Conservation (phyloP, 2,329 filamentous ascomycete genomes). For the Nothopassalora personata region DNA sequence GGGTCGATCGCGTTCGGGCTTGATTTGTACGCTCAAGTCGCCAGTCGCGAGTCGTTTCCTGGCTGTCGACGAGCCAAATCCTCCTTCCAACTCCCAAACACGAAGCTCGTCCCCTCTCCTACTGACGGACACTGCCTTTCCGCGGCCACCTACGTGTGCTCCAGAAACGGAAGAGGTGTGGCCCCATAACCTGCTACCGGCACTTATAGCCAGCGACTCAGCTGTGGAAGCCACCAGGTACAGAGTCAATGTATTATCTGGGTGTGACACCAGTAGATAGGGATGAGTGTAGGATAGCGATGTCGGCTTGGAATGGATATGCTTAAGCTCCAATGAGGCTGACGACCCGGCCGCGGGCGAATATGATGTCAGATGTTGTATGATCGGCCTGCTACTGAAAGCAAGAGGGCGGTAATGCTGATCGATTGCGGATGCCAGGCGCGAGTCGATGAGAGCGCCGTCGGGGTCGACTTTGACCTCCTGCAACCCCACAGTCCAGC, state of each 20-base stretch:
- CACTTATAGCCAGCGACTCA: constrained; percentile 60
- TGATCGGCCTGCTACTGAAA: constrained; percentile 28
- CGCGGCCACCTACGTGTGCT: constrained; percentile 75
- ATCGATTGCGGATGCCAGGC: constrained; percentile 47
- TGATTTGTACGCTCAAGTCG: constrained; percentile 51
- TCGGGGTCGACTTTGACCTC: constrained; percentile 63
- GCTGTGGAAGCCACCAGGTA: constrained; percentile 73
- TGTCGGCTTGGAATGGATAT: constrained; percentile 40
- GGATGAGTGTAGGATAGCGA: constrained; percentile 62
- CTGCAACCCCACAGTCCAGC: constrained; percentile 90
- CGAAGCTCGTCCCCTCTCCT: constrained; percentile 62
- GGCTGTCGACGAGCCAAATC: constrained; percentile 46
- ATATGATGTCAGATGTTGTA: constrained; percentile 22
- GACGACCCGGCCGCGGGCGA: constrained; percentile 9
- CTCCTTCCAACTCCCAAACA: constrained; percentile 83
- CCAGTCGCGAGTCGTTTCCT: constrained; percentile 40
- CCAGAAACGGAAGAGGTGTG: constrained; percentile 86
- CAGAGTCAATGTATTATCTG: constrained; percentile 81
- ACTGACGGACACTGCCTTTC: constrained; percentile 87
- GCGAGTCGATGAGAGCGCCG: constrained; percentile 46
- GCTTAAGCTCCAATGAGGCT: constrained; percentile 21
- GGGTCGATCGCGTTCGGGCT: constrained; percentile 19
- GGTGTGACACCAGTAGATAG: constrained; percentile 75
- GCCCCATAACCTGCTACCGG: constrained; percentile 76
- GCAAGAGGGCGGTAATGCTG: constrained; percentile 41